Evolutionary conservation across 2,329 filamentous ascomycete species (phyloP).

Genomic region (Colletotrichum theobromicola): DNA sequence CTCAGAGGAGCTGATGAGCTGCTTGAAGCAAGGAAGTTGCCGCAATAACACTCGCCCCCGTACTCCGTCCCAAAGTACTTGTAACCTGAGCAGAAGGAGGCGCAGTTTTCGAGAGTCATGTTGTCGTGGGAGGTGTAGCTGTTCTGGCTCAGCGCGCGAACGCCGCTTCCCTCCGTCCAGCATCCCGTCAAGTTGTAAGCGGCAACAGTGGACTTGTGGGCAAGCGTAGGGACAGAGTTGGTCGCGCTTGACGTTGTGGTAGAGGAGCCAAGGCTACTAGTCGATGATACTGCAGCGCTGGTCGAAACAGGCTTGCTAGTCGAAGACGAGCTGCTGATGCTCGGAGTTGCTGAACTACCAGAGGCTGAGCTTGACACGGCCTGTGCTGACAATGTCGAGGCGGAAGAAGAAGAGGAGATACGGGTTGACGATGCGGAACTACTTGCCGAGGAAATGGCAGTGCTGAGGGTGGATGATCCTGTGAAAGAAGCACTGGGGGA

Average conservation of each 20-base stretch:
- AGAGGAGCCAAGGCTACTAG: not conserved
- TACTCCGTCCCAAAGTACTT: conserved; percentile 48
- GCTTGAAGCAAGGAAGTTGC: conserved; percentile 31
- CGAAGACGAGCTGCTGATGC: not conserved
- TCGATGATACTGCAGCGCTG: not conserved
- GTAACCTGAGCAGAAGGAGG: conserved; percentile 38
- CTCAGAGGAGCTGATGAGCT: conserved; percentile 30
- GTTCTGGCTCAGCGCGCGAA: conserved; percentile 37
- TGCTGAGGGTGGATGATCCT: not conserved
- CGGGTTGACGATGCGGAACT: not conserved
- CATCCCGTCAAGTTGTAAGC: conserved; percentile 43
- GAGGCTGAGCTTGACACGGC: not conserved
- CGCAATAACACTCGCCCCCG: conserved; percentile 44
- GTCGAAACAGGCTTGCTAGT: not conserved
- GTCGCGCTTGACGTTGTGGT: conserved; percentile 18
- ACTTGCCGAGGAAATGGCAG: not conserved
- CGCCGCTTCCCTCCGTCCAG: conserved; percentile 41
- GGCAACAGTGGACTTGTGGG: conserved; percentile 33
- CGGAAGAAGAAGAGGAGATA: not conserved
- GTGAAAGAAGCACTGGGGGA: conserved; percentile 17
- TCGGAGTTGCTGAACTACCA: not conserved
- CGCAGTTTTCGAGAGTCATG: conserved; percentile 40
- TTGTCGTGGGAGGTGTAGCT: conserved; percentile 26
- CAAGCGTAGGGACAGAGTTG: conserved; percentile 13
- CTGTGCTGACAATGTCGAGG: not conserved